Evolutionary conservation across 441 rosid species (phyloP).

Genomic region (Populus trichocarpa): DNA sequence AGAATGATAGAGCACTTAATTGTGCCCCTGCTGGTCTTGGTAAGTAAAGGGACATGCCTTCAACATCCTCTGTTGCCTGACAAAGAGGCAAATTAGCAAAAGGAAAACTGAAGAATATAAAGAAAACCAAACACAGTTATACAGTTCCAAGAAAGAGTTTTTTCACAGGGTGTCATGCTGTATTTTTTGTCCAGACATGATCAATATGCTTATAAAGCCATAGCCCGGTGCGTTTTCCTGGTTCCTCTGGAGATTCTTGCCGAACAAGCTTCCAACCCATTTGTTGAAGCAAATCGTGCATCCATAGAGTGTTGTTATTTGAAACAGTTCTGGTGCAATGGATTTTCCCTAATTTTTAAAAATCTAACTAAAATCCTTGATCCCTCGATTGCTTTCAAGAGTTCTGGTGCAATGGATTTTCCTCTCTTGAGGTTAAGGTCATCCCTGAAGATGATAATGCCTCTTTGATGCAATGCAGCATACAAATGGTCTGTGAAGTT

Average conservation of each 20-base stretch:
- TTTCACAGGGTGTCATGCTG: background rate
- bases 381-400: too few species aligned
- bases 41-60: slow-evolving; percentile 20
- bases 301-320: background rate
- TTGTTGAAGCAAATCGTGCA: slow-evolving; percentile 26
- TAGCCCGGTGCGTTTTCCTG: slow-evolving; percentile 28
- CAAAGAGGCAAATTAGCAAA: background rate
- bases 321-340: too few species aligned
- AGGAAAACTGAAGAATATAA: too few species aligned
- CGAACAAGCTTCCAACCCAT: slow-evolving; percentile 30
- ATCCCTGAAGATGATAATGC: too few species aligned
- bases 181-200: slow-evolving; percentile 10
- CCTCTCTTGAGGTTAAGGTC: too few species aligned
- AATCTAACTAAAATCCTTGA: too few species aligned
- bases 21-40: background rate
- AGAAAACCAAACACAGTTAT: too few species aligned
- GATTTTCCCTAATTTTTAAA: too few species aligned
- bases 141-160: too few species aligned
- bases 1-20: slow-evolving; percentile 16
- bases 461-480: too few species aligned
- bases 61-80: slow-evolving; percentile 28
- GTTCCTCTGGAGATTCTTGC: slow-evolving; percentile 24
- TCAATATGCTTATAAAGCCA: slow-evolving; percentile 27
- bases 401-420: too few species aligned
- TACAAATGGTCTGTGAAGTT: too few species aligned